phyloP scores from a whole-genome alignment of 2,329 filamentous ascomycete genomes.

The Pyrenophora graminea region DNA sequence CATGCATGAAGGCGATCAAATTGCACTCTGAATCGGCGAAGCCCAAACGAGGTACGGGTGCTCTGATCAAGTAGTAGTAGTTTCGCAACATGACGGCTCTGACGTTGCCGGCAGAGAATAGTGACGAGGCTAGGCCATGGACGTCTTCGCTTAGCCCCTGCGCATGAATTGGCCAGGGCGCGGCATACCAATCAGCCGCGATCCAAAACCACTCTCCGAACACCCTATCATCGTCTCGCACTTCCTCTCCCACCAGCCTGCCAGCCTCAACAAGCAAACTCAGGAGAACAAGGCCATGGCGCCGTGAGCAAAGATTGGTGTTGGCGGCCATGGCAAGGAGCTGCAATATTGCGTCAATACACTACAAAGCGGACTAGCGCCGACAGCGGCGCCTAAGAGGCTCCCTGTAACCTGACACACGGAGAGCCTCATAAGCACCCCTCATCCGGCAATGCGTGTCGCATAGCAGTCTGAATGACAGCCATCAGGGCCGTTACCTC shows the following conservation, averaged over 20 bases:
- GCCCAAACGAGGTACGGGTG: background rate
- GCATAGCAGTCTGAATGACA: conserved; percentile 35
- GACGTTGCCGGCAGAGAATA: background rate
- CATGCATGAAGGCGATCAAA: too few relatives aligned
- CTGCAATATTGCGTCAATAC: conserved; percentile 1
- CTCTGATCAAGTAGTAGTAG: background rate
- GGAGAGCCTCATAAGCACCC: conserved; percentile 29
- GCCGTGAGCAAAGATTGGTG: conserved; percentile 15
- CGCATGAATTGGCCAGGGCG: conserved; percentile 17
- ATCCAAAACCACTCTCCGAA: conserved; percentile 7
- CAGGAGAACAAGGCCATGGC: conserved; percentile 4
- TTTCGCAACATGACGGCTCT: conserved; percentile 11
- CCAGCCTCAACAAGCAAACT: conserved; percentile 1
- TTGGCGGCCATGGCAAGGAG: conserved; percentile 1
- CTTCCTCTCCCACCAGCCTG: conserved; percentile 10
- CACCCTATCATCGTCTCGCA: conserved; percentile 1
- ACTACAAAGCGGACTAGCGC: conserved; percentile 9
- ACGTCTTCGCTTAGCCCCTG: conserved; percentile 8
- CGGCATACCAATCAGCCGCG: conserved; percentile 18
- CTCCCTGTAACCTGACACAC: conserved; percentile 32
- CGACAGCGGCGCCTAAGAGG: conserved; percentile 29
- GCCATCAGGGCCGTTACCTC: conserved; percentile 21
- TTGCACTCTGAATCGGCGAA: background rate
- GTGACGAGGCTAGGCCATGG: background rate
- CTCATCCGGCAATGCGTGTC: conserved; percentile 35